Evolutionary conservation across 2,329 filamentous ascomycete species (phyloP).

Genomic region (Fusarium multiceps): DNA sequence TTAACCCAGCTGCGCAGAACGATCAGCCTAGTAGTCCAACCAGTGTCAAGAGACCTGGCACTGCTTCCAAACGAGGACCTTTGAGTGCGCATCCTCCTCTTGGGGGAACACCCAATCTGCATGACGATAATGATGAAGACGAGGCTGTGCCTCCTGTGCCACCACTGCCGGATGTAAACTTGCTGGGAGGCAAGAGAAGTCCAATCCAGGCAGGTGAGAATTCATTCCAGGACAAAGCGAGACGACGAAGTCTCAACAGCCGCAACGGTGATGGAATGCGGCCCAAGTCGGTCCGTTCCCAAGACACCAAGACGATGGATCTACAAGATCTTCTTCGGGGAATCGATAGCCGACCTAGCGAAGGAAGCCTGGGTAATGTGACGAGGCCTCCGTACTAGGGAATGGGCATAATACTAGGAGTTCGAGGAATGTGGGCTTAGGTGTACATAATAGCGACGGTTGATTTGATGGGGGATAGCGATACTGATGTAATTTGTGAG

Average conservation of each 20-base stretch:
- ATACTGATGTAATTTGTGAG: constrained; percentile 31
- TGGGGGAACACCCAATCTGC: constrained; percentile 44
- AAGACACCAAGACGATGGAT: constrained; percentile 55
- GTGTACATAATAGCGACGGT: constrained; percentile 31
- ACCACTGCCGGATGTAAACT: constrained; percentile 59
- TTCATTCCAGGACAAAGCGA: constrained; percentile 53
- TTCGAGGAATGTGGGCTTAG: constrained; percentile 4
- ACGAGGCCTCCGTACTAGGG: constrained; percentile 62
- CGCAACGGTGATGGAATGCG: constrained; percentile 55
- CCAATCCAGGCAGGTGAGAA: constrained; percentile 44
- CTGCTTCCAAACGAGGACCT: constrained; percentile 55
- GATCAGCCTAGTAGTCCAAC: constrained; percentile 48
- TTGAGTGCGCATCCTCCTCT: constrained; percentile 57
- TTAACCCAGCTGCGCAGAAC: constrained; percentile 57
- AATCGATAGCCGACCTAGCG: constrained; percentile 61
- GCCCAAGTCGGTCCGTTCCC: constrained; percentile 50
- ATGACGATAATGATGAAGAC: constrained; percentile 49
- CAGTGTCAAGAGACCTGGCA: constrained; percentile 49
- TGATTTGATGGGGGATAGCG: constrained; percentile 32
- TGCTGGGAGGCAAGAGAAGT: constrained; percentile 47
- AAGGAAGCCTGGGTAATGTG: constrained; percentile 59
- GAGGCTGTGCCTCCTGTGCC: constrained; percentile 66
- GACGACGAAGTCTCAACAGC: constrained; percentile 56
- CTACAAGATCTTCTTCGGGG: constrained; percentile 62
- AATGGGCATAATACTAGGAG: constrained; percentile 21